Conservation (phyloP, 2,329 filamentous ascomycete genomes). For the Monosporascus sp. region DNA sequence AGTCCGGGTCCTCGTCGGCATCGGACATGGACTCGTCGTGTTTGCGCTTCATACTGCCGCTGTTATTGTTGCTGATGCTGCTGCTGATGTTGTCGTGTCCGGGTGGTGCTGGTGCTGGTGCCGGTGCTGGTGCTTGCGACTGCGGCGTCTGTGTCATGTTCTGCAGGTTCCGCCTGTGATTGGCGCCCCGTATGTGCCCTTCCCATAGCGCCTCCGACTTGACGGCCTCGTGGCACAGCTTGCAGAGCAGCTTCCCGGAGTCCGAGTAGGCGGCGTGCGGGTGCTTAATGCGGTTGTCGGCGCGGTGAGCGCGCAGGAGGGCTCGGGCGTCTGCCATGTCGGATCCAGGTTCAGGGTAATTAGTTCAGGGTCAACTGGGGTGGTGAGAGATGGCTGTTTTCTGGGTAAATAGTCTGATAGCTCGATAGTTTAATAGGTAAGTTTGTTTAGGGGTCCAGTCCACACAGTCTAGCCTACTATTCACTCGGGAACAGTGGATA, state of each 20-base stretch:
- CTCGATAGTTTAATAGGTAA: too few species aligned
- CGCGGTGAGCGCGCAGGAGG: slow-evolving; percentile 72
- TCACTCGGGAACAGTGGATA: not conserved
- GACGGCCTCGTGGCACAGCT: slow-evolving; percentile 57
- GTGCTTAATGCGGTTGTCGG: slow-evolving; percentile 66
- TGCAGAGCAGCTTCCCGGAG: slow-evolving; percentile 62
- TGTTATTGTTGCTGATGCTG: slow-evolving; percentile 9
- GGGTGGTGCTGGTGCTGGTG: slow-evolving; percentile 7
- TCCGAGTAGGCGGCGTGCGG: slow-evolving; percentile 63
- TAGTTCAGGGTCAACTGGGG: not conserved
- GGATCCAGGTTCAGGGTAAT: not conserved
- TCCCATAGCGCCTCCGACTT: slow-evolving; percentile 66
- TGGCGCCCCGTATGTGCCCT: slow-evolving; percentile 47
- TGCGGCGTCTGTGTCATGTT: slow-evolving; percentile 12
- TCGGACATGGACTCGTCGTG: slow-evolving; percentile 24
- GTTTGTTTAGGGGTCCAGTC: not conserved
- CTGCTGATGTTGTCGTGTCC: not conserved
- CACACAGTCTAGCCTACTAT: not conserved
- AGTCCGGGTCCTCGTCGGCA: slow-evolving; percentile 24
- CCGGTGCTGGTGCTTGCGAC: slow-evolving; percentile 16
- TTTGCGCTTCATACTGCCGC: slow-evolving; percentile 22
- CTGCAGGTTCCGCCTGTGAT: slow-evolving; percentile 37
- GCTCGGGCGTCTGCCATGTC: slow-evolving; percentile 74
- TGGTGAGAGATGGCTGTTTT: not conserved
- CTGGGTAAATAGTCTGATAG: too few species aligned